Evolutionary conservation across 2,329 filamentous ascomycete genomes (phyloP).

Genomic region (Talaromyces sp.): DNA sequence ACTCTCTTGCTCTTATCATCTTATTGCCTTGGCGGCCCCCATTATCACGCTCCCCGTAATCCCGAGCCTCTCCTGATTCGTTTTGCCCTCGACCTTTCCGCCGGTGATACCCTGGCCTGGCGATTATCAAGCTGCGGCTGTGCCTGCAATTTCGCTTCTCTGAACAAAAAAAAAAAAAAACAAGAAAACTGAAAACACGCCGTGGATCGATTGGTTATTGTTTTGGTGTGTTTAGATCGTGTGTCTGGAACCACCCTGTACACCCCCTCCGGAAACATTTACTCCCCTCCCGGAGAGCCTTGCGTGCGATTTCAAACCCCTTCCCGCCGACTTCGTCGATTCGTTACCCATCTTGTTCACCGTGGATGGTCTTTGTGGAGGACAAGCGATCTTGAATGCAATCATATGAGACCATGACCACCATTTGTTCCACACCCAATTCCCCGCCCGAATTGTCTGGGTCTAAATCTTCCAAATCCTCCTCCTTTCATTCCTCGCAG

Average conservation of each 20-base stretch:
- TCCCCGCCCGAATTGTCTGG: slow-evolving; percentile 78
- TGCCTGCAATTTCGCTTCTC: slow-evolving; percentile 27
- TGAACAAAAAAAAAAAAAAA: not conserved
- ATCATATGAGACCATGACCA: slow-evolving; percentile 46
- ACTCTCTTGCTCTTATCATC: not conserved
- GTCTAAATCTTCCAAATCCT: slow-evolving; percentile 89
- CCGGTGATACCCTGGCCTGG: slow-evolving; percentile 25
- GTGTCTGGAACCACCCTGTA: slow-evolving; percentile 4
- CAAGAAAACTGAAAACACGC: not conserved
- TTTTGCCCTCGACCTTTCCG: slow-evolving; percentile 3
- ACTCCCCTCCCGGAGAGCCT: slow-evolving; percentile 9
- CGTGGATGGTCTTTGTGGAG: slow-evolving; percentile 12
- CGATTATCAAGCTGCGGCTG: slow-evolving; percentile 26
- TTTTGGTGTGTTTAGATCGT: slow-evolving; percentile 6
- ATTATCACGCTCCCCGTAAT: slow-evolving; percentile 10
- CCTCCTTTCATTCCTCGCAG: slow-evolving; percentile 79
- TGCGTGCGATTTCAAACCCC: slow-evolving; percentile 21
- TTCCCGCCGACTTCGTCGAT: slow-evolving; percentile 17
- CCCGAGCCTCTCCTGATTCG: slow-evolving; percentile 21
- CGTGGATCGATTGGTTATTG: slow-evolving; percentile 17
- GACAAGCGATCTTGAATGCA: slow-evolving; percentile 13
- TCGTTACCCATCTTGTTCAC: slow-evolving; percentile 15
- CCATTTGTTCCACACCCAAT: slow-evolving; percentile 57
- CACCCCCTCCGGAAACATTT: slow-evolving; percentile 3
- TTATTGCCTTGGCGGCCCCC: slow-evolving; percentile 10